Evolutionary conservation across 2,329 filamentous ascomycete species (phyloP).

Genomic region (Amphichorda felina): DNA sequence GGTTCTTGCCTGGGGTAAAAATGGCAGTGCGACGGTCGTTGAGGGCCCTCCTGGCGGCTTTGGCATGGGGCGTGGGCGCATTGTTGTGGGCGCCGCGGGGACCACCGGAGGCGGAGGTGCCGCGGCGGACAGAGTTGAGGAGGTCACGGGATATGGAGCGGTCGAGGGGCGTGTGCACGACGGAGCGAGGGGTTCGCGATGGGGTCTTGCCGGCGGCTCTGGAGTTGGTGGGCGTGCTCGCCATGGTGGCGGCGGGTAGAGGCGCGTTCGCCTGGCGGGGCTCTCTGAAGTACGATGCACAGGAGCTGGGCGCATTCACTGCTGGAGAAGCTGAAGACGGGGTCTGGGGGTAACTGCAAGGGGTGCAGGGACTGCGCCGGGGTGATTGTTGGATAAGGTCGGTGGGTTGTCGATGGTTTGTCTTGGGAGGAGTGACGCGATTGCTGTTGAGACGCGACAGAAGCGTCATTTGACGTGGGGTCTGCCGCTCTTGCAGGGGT

Average conservation of each 20-base stretch:
- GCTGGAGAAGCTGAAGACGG: no score
- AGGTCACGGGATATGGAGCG: conserved; percentile 20
- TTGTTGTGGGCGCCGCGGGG: conserved; percentile 15
- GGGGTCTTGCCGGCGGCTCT: not conserved
- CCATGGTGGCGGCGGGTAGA: conserved; percentile 1
- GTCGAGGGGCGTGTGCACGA: conserved; percentile 30
- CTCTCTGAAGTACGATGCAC: not conserved
- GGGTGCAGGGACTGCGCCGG: no score
- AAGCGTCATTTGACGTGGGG: no score
- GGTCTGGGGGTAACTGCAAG: no score
- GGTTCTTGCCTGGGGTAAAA: conserved; percentile 46
- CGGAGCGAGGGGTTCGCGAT: conserved; percentile 18
- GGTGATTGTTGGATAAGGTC: no score
- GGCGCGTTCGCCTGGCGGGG: not conserved
- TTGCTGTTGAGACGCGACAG: no score
- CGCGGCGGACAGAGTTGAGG: conserved; percentile 24
- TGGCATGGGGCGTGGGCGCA: conserved; percentile 46
- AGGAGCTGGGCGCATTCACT: no score
- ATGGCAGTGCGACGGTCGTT: conserved; percentile 46
- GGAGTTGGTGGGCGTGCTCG: conserved; percentile 1
- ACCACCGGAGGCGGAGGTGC: conserved; percentile 31
- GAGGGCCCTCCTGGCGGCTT: conserved; percentile 45
- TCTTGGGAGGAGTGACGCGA: no score
- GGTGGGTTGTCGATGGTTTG: no score
- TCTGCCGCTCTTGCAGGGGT: no score